Evolutionary conservation across 139 green algal species (phyloP).

Genomic region (Coelastrella sp.): DNA sequence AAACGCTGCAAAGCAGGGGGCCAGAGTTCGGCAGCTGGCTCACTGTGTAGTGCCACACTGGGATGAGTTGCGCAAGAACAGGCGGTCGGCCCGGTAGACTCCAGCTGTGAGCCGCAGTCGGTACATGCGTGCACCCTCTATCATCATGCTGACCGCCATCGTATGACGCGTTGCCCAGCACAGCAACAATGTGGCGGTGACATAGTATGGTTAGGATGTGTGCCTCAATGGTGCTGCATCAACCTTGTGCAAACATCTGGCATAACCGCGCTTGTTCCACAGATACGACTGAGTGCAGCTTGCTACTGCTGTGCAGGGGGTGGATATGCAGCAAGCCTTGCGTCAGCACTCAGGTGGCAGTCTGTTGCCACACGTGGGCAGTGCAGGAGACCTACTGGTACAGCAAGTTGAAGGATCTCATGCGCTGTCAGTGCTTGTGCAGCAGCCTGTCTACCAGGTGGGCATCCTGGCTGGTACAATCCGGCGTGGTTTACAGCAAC

Average conservation of each 20-base stretch:
- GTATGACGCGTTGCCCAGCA: too few relatives aligned
- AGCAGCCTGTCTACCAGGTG: constrained; percentile 47
- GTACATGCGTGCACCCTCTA: too few relatives aligned
- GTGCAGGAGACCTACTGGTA: constrained; percentile 26
- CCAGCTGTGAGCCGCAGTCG: too few relatives aligned
- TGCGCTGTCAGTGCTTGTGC: constrained; percentile 40
- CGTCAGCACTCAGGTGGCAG: not conserved
- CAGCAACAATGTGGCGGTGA: too few relatives aligned
- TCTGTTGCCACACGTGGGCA: not conserved
- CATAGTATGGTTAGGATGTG: too few relatives aligned
- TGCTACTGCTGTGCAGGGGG: not conserved
- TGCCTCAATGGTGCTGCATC: not conserved
- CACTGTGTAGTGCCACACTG: not conserved
- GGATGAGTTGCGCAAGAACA: too few relatives aligned
- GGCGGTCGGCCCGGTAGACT: too few relatives aligned
- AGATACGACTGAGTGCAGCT: not conserved
- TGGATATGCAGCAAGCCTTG: constrained; percentile 18
- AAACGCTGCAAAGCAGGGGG: not conserved
- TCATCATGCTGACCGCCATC: too few relatives aligned
- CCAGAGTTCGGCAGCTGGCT: not conserved
- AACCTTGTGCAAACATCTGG: not conserved
- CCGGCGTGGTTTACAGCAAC: not conserved
- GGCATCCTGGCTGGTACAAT: not conserved
- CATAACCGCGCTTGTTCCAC: not conserved
- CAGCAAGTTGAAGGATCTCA: not conserved